Evolutionary conservation across 1,284 basidiomycete genomes (phyloP).

Genomic region (Boletus sp.): DNA sequence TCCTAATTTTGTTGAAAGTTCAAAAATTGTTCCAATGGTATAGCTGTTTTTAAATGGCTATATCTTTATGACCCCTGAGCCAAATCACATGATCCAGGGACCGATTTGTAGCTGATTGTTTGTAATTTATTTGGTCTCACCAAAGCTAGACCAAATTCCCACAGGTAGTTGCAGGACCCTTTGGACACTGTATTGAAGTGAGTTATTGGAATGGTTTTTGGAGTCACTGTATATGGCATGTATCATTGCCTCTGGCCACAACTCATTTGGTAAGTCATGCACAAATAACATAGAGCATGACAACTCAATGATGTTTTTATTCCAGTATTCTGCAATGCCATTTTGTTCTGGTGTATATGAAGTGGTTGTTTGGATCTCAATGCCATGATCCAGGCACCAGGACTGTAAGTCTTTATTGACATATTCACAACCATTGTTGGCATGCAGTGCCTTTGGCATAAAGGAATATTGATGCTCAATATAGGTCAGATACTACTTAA

Average conservation of each 20-base stretch:
- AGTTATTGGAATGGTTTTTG: too few species aligned
- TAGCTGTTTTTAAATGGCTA: too few species aligned
- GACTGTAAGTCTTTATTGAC: neutral
- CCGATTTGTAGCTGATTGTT: too few species aligned
- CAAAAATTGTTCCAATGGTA: too few species aligned
- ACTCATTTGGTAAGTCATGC: neutral
- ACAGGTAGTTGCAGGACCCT: too few species aligned
- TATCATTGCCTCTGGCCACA: neutral
- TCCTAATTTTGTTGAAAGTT: too few species aligned
- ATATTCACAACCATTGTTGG: neutral
- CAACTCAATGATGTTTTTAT: neutral
- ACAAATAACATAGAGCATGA: neutral
- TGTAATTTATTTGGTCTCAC: too few species aligned
- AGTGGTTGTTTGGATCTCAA: neutral
- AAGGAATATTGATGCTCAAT: neutral
- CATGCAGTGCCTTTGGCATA: neutral
- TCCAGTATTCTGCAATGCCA: neutral
- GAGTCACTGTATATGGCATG: too few species aligned
- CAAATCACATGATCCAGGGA: too few species aligned
- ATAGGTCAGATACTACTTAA: neutral
- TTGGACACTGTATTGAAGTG: too few species aligned
- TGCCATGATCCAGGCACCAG: neutral
- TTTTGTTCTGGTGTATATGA: constrained; percentile 8
- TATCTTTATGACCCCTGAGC: too few species aligned
- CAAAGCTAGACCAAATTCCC: too few species aligned